A percentile compares a stretch with the other conserved stretches of the same genome.
Evolutionary conservation across 768 basidiomycete genomes (phyloP).

Genomic region (Leccinum incarnatum): DNA sequence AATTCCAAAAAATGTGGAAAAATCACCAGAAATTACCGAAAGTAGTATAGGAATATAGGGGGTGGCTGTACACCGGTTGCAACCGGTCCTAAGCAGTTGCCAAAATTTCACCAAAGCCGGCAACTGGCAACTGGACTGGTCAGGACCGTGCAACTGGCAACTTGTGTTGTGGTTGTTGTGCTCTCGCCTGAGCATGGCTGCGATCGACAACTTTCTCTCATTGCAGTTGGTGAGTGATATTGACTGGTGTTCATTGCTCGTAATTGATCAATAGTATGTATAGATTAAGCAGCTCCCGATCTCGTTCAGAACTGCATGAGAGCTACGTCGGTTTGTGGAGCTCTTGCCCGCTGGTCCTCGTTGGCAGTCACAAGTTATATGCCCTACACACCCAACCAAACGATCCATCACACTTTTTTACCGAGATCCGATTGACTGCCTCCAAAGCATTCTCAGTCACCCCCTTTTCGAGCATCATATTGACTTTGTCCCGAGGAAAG

Average conservation of each 20-base stretch:
- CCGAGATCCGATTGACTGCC: neutral
- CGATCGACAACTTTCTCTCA: neutral
- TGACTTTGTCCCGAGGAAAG: neutral
- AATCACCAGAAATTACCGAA: no score
- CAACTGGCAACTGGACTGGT: neutral
- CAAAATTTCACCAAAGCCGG: no score
- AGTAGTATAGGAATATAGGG: no score
- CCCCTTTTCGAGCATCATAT: neutral
- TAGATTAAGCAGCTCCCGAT: neutral
- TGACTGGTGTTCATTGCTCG: neutral
- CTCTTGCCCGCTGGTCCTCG: neutral
- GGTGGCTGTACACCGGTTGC: no score
- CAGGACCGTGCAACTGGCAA: no score
- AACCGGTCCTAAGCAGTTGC: no score
- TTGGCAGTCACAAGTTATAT: neutral
- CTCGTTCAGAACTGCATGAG: neutral
- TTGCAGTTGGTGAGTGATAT: neutral
- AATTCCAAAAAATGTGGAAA: no score
- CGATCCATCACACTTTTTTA: neutral
- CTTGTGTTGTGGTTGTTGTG: constrained; percentile 1
- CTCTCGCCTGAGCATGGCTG: constrained; percentile 6
- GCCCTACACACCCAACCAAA: neutral
- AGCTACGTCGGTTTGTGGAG: neutral
- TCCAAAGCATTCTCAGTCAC: neutral
- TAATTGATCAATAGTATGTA: neutral